Conservation (phyloP, 2,329 filamentous ascomycete genomes). For the Colletotrichum nymphaeae region DNA sequence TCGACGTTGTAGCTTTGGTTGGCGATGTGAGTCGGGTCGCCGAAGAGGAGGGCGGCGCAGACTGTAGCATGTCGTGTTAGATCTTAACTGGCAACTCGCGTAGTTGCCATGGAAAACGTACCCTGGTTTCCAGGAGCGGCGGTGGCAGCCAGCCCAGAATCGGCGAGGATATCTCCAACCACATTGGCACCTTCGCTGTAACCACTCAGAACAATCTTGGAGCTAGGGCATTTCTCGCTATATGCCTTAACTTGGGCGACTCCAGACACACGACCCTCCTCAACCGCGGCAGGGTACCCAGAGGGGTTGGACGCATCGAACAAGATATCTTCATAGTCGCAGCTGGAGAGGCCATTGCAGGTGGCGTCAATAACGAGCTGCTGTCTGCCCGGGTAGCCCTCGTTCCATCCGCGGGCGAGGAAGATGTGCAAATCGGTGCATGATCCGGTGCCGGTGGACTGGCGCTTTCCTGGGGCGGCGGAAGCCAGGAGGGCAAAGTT, state of each 20-base stretch:
- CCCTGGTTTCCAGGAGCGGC: slow-evolving; percentile 45
- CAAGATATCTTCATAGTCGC: slow-evolving; percentile 47
- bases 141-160: slow-evolving; percentile 40
- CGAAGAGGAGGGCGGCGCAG: slow-evolving; percentile 47
- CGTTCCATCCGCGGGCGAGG: slow-evolving; percentile 43
- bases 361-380: slow-evolving; percentile 42
- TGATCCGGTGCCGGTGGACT: slow-evolving; percentile 24
- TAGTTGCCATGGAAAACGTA: slow-evolving; percentile 38
- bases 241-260: slow-evolving; percentile 52
- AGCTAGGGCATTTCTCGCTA: slow-evolving; percentile 49
- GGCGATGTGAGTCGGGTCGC: slow-evolving; percentile 48
- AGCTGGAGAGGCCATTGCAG: slow-evolving; percentile 41
- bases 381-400: slow-evolving; percentile 45
- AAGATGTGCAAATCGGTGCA: slow-evolving; percentile 46
- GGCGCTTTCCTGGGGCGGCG: slow-evolving; percentile 32
- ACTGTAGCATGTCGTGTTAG: slow-evolving; percentile 37
- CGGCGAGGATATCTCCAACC: slow-evolving; percentile 48
- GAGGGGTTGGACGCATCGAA: slow-evolving; percentile 43
- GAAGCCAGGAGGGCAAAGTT: slow-evolving; percentile 30
- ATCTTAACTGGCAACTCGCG: background rate
- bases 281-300: slow-evolving; percentile 50
- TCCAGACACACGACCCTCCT: slow-evolving; percentile 49
- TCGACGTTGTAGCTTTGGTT: slow-evolving; percentile 48
- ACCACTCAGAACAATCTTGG: slow-evolving; percentile 53
- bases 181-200: slow-evolving; percentile 55